Percentiles rank a stretch among this genome's conserved stretches.
These are phyloP conservation scores for Babesia divergens DNA, from an alignment of 169 alveolate species.

Conservation along the genomic window DNA sequence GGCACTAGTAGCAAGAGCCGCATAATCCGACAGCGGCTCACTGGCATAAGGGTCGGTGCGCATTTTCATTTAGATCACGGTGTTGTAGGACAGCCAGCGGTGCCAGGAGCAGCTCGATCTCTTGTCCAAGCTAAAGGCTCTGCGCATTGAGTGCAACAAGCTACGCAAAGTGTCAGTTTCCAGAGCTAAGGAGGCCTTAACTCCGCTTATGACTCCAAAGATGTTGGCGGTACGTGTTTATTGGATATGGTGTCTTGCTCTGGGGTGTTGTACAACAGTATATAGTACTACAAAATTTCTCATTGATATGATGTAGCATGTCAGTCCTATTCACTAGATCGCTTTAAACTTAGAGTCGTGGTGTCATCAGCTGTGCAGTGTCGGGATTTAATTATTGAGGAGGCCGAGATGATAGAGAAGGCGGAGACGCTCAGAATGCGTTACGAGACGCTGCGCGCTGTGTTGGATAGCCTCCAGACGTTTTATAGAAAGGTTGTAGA, in stretches of 20 bases:
- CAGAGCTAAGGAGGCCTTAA: slow-evolving; percentile 11
- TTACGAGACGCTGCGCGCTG: background rate
- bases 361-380: slow-evolving; percentile 6
- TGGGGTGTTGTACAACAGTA: background rate
- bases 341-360: background rate
- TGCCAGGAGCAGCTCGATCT: background rate
- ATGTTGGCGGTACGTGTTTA: background rate
- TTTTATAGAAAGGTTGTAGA: background rate
- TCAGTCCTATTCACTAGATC: no score
- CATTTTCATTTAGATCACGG: no score
- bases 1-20: no score
- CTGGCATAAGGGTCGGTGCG: no score
- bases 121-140: background rate
- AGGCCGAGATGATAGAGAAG: background rate
- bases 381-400: background rate
- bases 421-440: background rate
- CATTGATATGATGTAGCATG: background rate
- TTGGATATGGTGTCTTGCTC: background rate
- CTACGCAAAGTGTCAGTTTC: background rate
- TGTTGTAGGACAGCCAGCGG: background rate
- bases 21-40: no score
- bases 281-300: background rate
- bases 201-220: background rate
- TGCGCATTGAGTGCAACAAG: background rate
- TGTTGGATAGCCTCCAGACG: background rate